Evolutionary conservation across 1,284 basidiomycete species (phyloP).

Genomic region (Marasmius tenuissimus): DNA sequence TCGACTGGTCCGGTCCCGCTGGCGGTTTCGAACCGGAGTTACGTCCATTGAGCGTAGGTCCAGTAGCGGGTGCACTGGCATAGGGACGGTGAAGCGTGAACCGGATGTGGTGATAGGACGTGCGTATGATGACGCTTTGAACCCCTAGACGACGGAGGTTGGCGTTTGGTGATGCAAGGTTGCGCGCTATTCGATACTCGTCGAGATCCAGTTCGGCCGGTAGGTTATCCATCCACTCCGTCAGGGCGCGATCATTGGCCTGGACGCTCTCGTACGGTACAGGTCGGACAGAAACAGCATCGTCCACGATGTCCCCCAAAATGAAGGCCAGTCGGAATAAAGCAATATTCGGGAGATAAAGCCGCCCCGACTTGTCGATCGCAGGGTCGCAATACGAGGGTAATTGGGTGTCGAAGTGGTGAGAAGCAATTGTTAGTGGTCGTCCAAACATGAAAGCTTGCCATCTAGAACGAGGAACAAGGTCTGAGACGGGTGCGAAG

Average conservation of each 20-base stretch:
- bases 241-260: constrained; percentile 65
- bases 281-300: constrained; percentile 72
- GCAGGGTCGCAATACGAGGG: constrained; percentile 63
- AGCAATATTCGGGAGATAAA: constrained; percentile 72
- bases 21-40: constrained; percentile 16
- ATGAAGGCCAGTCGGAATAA: constrained; percentile 74
- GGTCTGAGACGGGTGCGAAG: constrained; percentile 13
- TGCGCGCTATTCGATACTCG: constrained; percentile 68
- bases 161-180: constrained; percentile 58
- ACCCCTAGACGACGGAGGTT: constrained; percentile 64
- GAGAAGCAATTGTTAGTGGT: constrained; percentile 67
- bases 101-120: constrained; percentile 75
- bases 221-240: constrained; percentile 70
- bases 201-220: constrained; percentile 73
- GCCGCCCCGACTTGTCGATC: constrained; percentile 58
- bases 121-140: constrained; percentile 74
- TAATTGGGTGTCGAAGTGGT: constrained; percentile 78
- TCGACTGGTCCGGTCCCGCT: constrained; percentile 38
- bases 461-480: constrained; percentile 56
- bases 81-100: constrained; percentile 81
- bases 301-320: constrained; percentile 79
- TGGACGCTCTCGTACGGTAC: constrained; percentile 74
- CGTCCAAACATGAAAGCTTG: constrained; percentile 84
- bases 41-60: constrained; percentile 18
- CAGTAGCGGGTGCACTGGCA: constrained; percentile 39